These are phyloP conservation scores for Nymphaea thermarum DNA, from an alignment of 164 flowering plant genomes.

Conservation along the genomic window DNA sequence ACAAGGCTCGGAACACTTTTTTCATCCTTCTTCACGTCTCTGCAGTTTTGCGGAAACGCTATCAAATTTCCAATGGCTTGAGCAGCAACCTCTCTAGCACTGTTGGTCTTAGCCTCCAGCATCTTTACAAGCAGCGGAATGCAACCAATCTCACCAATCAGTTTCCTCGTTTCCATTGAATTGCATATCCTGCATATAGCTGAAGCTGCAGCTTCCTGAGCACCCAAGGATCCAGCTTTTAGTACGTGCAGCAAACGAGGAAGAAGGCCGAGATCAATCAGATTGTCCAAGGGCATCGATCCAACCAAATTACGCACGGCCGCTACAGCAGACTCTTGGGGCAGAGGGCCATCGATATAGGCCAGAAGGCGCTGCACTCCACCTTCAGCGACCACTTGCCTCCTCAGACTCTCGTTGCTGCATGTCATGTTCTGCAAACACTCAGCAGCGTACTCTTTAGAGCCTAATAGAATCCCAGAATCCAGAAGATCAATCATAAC, in stretches of 20 bases:
- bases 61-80: constrained; percentile 62
- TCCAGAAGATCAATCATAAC: constrained; percentile 70
- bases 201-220: constrained; percentile 73
- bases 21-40: constrained; percentile 59
- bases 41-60: constrained; percentile 35
- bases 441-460: constrained; percentile 81
- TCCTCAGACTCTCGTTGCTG: constrained; percentile 40
- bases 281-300: constrained; percentile 28
- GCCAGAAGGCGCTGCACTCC: constrained; percentile 54
- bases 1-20: constrained; percentile 78
- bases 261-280: constrained; percentile 43
- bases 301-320: constrained; percentile 71
- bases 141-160: constrained; percentile 65
- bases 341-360: constrained; percentile 68
- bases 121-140: constrained; percentile 57
- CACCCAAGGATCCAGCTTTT: constrained; percentile 64
- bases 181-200: constrained; percentile 50
- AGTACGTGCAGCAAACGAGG: constrained; percentile 71
- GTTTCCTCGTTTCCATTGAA: constrained; percentile 51
- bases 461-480: constrained; percentile 54
- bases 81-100: constrained; percentile 63
- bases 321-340: constrained; percentile 82
- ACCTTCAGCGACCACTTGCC: constrained; percentile 54
- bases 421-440: constrained; percentile 80
- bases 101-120: constrained; percentile 65